Conservation (phyloP, 1,284 basidiomycete species). For the Pseudozyma flocculosa region DNA sequence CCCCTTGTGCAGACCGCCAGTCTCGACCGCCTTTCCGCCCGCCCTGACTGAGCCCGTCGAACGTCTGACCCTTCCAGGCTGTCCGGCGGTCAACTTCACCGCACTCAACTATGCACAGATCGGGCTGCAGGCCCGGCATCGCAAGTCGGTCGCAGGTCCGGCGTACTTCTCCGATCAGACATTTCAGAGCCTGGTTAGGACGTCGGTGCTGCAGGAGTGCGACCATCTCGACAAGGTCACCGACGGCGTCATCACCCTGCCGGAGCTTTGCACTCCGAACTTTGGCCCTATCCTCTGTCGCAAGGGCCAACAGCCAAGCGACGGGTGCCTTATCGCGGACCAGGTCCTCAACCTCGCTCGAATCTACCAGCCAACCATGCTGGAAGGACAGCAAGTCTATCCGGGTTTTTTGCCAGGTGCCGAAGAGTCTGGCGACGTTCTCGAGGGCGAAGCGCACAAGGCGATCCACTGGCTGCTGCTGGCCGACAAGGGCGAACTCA, state of each 20-base stretch:
- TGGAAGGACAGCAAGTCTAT: conserved; percentile 14
- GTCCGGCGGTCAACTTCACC: neutral
- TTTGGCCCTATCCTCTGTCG: conserved; percentile 3
- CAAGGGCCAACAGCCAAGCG: neutral
- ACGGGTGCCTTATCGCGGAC: conserved; percentile 12
- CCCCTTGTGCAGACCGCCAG: no score
- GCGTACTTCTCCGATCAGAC: neutral
- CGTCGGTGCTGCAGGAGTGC: conserved; percentile 23
- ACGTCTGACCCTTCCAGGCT: neutral
- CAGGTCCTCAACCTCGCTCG: conserved; percentile 23
- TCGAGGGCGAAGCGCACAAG: conserved; percentile 16
- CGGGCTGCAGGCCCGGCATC: neutral
- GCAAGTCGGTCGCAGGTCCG: neutral
- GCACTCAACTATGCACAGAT: neutral
- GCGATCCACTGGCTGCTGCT: neutral
- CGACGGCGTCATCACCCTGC: conserved; percentile 25
- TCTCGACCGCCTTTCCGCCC: no score
- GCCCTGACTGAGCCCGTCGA: no score
- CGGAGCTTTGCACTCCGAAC: conserved; percentile 16
- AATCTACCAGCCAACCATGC: conserved; percentile 15
- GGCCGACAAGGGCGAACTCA: neutral
- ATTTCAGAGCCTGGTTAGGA: conserved; percentile 2
- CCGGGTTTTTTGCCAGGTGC: conserved; percentile 21
- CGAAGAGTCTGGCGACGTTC: conserved; percentile 19
- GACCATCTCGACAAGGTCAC: conserved; percentile 25